Evolutionary conservation across 805 yeast species (phyloP).

Genomic region (Maudiozyma barnettii): DNA sequence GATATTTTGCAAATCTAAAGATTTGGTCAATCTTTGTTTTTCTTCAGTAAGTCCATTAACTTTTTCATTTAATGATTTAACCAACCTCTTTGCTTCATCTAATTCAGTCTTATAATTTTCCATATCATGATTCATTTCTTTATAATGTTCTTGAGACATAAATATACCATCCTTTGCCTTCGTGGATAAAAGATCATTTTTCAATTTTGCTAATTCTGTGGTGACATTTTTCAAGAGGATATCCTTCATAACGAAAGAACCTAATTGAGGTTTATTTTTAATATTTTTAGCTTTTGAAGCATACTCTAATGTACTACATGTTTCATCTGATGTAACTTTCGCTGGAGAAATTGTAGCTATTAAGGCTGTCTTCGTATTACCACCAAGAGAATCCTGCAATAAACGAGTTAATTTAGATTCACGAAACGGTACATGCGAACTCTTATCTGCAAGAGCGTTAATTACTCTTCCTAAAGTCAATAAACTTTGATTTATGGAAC

Average conservation of each 20-base stretch:
- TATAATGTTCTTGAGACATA: conserved; percentile 52
- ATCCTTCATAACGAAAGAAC: conserved; percentile 48
- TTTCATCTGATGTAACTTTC: conserved; percentile 64
- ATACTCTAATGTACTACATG: conserved; percentile 76
- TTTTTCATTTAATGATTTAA: conserved; percentile 34
- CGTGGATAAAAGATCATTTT: conserved; percentile 52
- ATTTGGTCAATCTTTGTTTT: conserved; percentile 15
- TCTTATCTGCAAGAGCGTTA: conserved; percentile 55
- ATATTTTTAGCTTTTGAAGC: conserved; percentile 82
- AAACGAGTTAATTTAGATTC: conserved; percentile 71
- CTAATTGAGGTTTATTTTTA: conserved; percentile 60
- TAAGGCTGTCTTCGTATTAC: conserved; percentile 75
- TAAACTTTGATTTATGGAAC: conserved; percentile 81
- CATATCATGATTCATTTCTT: conserved; percentile 38
- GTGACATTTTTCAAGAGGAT: conserved; percentile 38
- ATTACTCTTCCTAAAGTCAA: conserved; percentile 85
- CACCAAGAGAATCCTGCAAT: conserved; percentile 77
- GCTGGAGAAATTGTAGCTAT: conserved; percentile 88
- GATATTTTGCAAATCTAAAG: conserved; percentile 19
- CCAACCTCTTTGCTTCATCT: conserved; percentile 36
- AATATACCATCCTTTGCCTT: conserved; percentile 56
- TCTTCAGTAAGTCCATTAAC: conserved; percentile 26
- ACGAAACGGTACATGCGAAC: conserved; percentile 72
- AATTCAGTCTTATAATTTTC: conserved; percentile 43
- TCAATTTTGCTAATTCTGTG: conserved; percentile 39